Conservation (phyloP, 1,284 basidiomycete genomes). For the Kwoniella shivajii region DNA sequence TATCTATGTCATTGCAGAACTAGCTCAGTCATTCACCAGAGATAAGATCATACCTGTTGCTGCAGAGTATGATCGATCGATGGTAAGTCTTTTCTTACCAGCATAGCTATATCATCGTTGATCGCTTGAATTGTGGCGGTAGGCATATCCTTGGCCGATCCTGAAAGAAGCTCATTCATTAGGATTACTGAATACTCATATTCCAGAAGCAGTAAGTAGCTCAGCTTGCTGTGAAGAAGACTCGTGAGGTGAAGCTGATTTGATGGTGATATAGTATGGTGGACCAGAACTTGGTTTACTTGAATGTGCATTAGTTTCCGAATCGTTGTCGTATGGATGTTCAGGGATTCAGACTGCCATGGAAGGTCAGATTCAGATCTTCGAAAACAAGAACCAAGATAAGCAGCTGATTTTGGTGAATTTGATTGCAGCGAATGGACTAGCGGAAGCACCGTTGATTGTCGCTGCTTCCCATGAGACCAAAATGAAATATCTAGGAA, state of each 20-base stretch:
- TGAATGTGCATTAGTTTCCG: conserved; percentile 58
- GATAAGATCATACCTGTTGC: conserved; percentile 60
- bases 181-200: conserved; percentile 57
- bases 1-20: conserved; percentile 44
- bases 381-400: neutral
- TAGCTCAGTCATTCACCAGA: conserved; percentile 57
- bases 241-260: neutral
- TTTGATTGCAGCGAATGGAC: conserved; percentile 52
- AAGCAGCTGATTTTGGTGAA: conserved; percentile 18
- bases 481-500: conserved; percentile 61
- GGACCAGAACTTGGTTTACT: conserved; percentile 58
- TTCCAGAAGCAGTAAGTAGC: conserved; percentile 53
- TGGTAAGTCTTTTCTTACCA: conserved; percentile 38
- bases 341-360: conserved; percentile 60
- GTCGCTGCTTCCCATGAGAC: conserved; percentile 58
- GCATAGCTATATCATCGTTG: too few relatives aligned
- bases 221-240: neutral
- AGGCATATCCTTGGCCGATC: conserved; percentile 60
- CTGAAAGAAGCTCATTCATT: conserved; percentile 59
- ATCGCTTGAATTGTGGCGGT: neutral
- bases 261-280: conserved; percentile 53
- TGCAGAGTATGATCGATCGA: conserved; percentile 56
- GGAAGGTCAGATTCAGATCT: conserved; percentile 39
- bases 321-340: conserved; percentile 59
- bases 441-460: conserved; percentile 60